Conservation (phyloP, 257 asterid species). For the Plectranthus barbatus region DNA sequence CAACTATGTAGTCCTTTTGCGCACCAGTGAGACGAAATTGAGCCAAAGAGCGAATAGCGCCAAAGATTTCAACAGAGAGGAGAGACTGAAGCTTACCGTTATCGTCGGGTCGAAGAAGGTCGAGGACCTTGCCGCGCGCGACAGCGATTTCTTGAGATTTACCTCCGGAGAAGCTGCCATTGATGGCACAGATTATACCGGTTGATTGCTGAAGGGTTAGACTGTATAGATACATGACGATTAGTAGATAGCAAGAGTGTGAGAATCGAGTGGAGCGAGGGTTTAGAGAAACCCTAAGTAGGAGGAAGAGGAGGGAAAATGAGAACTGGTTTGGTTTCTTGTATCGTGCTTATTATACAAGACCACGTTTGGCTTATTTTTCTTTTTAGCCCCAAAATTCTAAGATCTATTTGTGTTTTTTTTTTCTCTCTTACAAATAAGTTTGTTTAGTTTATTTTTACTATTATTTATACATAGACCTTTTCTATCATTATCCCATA, state of each 20-base stretch:
- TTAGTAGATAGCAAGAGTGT: constrained; percentile 7
- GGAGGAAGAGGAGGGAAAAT: constrained; percentile 10
- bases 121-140: constrained; percentile 91
- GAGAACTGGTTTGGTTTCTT: neutral
- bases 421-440: too few relatives aligned
- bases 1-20: constrained; percentile 84
- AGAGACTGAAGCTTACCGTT: constrained; percentile 88
- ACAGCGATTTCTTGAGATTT: constrained; percentile 83
- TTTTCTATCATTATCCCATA: too few relatives aligned
- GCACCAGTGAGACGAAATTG: constrained; percentile 94
- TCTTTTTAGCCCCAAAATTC: too few relatives aligned
- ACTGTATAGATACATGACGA: constrained; percentile 75
- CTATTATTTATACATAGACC: too few relatives aligned
- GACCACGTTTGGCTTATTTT: constrained; percentile 5
- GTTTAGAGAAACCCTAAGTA: constrained; percentile 36
- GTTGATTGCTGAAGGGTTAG: constrained; percentile 89
- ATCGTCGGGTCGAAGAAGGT: constrained; percentile 93
- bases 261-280: constrained; percentile 10
- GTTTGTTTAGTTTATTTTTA: too few relatives aligned
- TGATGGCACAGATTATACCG: constrained; percentile 80
- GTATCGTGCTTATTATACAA: neutral
- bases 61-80: constrained; percentile 83
- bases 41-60: constrained; percentile 89
- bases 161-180: constrained; percentile 94
- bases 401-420: too few relatives aligned